Evolutionary conservation across 2,329 filamentous ascomycete genomes (phyloP).

Genomic region (Aspergillus sp.): DNA sequence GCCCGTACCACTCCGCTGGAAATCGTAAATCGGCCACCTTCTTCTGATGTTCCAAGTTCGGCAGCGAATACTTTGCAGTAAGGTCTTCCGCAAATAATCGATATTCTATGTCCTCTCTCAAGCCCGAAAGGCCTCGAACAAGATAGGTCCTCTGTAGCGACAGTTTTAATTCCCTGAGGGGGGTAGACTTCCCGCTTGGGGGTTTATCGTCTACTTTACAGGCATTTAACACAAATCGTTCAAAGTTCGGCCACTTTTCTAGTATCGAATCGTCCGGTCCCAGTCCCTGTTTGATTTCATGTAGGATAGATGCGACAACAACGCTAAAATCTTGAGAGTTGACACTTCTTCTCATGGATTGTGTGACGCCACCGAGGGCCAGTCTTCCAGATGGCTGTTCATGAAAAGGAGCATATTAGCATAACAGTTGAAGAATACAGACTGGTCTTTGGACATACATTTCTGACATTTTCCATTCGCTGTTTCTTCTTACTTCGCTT

Average conservation of each 20-base stretch:
- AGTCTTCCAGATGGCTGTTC: constrained; percentile 2
- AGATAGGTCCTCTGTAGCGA: constrained; percentile 56
- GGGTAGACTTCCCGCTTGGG: constrained; percentile 9
- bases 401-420: neutral
- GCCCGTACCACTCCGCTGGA: constrained; percentile 87
- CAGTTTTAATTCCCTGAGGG: constrained; percentile 19
- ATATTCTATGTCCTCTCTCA: constrained; percentile 57
- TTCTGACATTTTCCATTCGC: no score
- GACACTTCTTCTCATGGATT: constrained; percentile 7
- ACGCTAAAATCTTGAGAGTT: constrained; percentile 19
- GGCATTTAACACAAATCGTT: constrained; percentile 25
- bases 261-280: constrained; percentile 10
- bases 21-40: constrained; percentile 75
- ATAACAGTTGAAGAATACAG: no score
- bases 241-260: constrained; percentile 23
- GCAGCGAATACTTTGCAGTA: constrained; percentile 50
- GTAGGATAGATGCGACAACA: constrained; percentile 21
- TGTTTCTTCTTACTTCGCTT: constrained; percentile 6
- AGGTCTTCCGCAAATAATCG: constrained; percentile 62
- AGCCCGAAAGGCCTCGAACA: constrained; percentile 42
- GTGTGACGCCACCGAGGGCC: neutral
- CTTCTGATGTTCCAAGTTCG: constrained; percentile 53
- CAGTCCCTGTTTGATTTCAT: constrained; percentile 17
- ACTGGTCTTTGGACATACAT: no score
- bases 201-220: constrained; percentile 19